Percentiles rank a stretch among this genome's conserved stretches.
Conservation (phyloP, 1,284 basidiomycete species). For the Fomitopsis palustris region DNA sequence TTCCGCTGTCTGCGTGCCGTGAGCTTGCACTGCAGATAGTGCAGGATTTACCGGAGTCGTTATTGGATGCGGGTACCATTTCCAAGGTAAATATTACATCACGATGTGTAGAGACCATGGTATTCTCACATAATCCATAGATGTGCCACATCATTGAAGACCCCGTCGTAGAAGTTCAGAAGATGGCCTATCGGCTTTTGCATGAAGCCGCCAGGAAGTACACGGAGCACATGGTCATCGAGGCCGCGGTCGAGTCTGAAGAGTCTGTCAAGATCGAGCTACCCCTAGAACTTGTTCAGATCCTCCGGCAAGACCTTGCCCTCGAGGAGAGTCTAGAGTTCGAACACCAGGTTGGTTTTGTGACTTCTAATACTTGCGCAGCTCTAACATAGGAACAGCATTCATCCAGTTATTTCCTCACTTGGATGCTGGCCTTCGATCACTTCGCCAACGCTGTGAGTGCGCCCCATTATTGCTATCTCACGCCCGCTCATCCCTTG, state of each 20-base stretch:
- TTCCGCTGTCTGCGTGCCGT: slow-evolving; percentile 67
- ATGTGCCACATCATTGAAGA: slow-evolving; percentile 76
- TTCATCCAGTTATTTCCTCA: slow-evolving; percentile 69
- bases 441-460: slow-evolving; percentile 84
- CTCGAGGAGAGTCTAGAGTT: slow-evolving; percentile 37
- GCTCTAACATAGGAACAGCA: slow-evolving; percentile 28
- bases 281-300: slow-evolving; percentile 62
- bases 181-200: slow-evolving; percentile 68
- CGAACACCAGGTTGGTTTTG: slow-evolving; percentile 31
- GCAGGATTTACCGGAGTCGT: slow-evolving; percentile 57
- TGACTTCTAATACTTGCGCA: neutral
- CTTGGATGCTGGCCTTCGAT: slow-evolving; percentile 90
- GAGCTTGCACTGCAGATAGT: slow-evolving; percentile 66
- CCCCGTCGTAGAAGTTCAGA: slow-evolving; percentile 61
- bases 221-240: slow-evolving; percentile 80
- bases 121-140: slow-evolving; percentile 32
- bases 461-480: slow-evolving; percentile 8
- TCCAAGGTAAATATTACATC: slow-evolving; percentile 44
- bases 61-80: slow-evolving; percentile 65
- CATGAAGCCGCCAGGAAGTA: slow-evolving; percentile 59
- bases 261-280: slow-evolving; percentile 48
- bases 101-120: neutral
- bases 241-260: slow-evolving; percentile 75
- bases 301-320: slow-evolving; percentile 50
- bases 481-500: neutral